Conservation (phyloP, 345 rosid genomes). For the Nasturtium officinale region DNA sequence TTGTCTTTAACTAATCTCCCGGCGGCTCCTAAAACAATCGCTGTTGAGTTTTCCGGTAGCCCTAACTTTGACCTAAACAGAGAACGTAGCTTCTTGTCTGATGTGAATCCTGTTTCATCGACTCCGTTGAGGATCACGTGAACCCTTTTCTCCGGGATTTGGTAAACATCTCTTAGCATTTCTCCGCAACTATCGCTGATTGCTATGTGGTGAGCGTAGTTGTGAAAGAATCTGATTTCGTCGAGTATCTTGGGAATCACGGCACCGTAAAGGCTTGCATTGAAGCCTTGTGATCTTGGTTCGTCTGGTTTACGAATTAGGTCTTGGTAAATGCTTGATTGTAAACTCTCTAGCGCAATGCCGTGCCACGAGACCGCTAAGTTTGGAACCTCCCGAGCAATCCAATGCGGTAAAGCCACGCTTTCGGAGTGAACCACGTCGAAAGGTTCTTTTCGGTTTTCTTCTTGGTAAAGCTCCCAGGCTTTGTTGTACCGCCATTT, state of each 20-base stretch:
- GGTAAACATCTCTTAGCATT: constrained; percentile 85
- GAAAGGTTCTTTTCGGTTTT: constrained; percentile 56
- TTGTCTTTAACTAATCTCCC: constrained; percentile 94
- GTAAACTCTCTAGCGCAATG: constrained; percentile 83
- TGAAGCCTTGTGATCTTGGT: constrained; percentile 59
- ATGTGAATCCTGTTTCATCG: constrained; percentile 57
- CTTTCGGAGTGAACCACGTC: constrained; percentile 92
- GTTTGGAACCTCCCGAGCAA: constrained; percentile 63
- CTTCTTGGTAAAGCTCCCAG: constrained; percentile 78
- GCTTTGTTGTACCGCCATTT: constrained; percentile 80
- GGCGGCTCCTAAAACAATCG: constrained; percentile 70
- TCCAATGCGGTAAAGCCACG: constrained; percentile 80
- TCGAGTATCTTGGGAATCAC: constrained; percentile 67
- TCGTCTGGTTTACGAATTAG: constrained; percentile 63
- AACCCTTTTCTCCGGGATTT: constrained; percentile 74
- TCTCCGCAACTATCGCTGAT: constrained; percentile 97
- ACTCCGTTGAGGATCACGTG: constrained; percentile 94
- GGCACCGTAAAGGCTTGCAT: constrained; percentile 55
- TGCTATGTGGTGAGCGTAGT: constrained; percentile 81
- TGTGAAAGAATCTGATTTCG: constrained; percentile 82
- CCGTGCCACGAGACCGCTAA: constrained; percentile 95
- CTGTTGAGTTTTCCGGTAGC: constrained; percentile 54
- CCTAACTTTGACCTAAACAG: constrained; percentile 65
- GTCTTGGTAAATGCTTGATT: constrained; percentile 79
- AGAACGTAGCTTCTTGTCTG: constrained; percentile 49